A percentile compares a stretch with the other conserved stretches of the same genome.
phyloP scores from a whole-genome alignment of 495 filamentous ascomycete genomes.

The Penicillium goetzii region DNA sequence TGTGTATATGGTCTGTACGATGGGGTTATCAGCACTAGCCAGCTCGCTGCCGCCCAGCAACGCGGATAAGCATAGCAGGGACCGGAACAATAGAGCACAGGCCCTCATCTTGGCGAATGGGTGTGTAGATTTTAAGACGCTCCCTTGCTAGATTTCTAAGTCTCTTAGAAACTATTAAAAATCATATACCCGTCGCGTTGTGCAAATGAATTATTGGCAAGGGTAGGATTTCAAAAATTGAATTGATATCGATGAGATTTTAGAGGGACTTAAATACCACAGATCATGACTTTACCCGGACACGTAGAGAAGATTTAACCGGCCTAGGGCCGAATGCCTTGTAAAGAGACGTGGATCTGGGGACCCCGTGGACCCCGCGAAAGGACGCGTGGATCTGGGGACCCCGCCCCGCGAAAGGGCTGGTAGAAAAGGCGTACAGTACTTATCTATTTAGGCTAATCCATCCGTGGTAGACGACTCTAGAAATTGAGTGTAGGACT shows the following conservation, averaged over 20 bases:
- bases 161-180: background rate
- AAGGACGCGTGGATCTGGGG: background rate
- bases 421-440: background rate
- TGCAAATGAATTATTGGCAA: slow-evolving; percentile 1
- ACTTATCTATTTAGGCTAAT: slow-evolving; percentile 2
- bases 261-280: background rate
- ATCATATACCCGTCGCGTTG: background rate
- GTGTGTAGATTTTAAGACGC: background rate
- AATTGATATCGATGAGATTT: slow-evolving; percentile 1
- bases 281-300: background rate
- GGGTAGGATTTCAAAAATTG: slow-evolving; percentile 1
- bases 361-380: background rate
- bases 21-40: slow-evolving; percentile 8
- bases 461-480: background rate
- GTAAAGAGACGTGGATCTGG: background rate
- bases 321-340: background rate
- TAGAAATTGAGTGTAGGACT: background rate
- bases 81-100: slow-evolving; percentile 1
- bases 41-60: background rate
- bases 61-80: slow-evolving; percentile 1
- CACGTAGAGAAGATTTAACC: background rate
- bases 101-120: background rate
- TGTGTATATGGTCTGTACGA: slow-evolving; percentile 31
- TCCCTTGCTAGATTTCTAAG: background rate
- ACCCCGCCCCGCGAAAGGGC: background rate